Evolutionary conservation across 306 rosid species (phyloP), one percentile per base, ranked within the genome.

Genomic region (Vicia villosa): DNA sequence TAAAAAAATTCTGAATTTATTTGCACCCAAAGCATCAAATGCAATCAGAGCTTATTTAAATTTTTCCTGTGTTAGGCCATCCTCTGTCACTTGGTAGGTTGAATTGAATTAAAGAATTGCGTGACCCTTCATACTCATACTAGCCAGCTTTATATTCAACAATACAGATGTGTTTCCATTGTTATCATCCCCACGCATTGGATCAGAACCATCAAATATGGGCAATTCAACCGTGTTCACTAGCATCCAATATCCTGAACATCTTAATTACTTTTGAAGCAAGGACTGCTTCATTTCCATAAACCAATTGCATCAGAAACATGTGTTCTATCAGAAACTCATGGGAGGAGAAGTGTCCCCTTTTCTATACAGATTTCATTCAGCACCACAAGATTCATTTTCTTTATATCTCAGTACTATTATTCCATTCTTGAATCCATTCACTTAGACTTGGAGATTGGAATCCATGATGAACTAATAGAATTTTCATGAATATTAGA

Each of bases 351-450:
- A 15, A 32, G 45, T 16, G 11, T 61, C 49, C 5, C 67, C 10
- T 62, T 61, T 37, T 38, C 16, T 17, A 28, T 37, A 10, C 34
- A 11, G 32, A 62, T 62, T 62, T 20, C 49, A 37, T 38, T 62
- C 49, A 38, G 34, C 6, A 38, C 12, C 30, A 61, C 10, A 37
- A 19, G 32, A 61, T 61, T 14, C 49, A 61, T 38, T 17, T 38
- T 40, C 36, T 63, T 40, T 38, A 13, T 41, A 24, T 14, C 20
- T 63, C 52, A n/a, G 8, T 19, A 37, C 26, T 37, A 61, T 11
- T 61, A 26, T 41, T 63, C 52, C 21, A 63, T 21, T 40, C 20
- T 63, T 63, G 19, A 72, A 72, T 49, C 46, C 17, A 36, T 45
- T 77, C 64, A 66, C 47, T 56, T 45, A 63, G 24, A n/a, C 8